Base-by-base conservation (phyloP, 176 grass and related monocot species). In the Zea luxurians region DNA sequence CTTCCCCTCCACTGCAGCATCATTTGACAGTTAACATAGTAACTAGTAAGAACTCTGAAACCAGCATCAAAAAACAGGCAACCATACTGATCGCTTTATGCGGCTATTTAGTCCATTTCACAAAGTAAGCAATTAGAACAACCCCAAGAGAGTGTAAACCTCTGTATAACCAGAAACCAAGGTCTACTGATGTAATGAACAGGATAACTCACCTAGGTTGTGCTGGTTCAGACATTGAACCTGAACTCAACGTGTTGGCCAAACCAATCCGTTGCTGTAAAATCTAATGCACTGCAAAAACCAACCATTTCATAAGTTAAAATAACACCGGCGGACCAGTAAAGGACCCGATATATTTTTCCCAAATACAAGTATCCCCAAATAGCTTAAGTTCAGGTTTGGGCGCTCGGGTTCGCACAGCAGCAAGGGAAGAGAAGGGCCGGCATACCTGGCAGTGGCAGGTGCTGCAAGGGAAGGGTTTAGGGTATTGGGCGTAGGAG, bases 121-220 rank as follows among this genome's bases (percentile, higher is more conserved):
- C 16, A 61, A 62, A 82, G 48, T 1, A 7, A 70, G 4, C 35
- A 43, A 4, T 59, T 66, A 1, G 43, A 65, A 40, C 60, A 35
- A 35, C 18, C 0, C 4, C 20, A 75, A 27, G n/a, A 20, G 7
- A 2, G 6, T 45, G 5, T 1, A 44, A 1, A 44, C n/a, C 41
- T 75, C n/a, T 7, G 3, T 10, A 27, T 8, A 61, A 61, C 13
- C 13, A 48, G 37, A 59, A 76, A 16, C 40, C 17, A 75, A 61
- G 57, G 8, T 37, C 38, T 18, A 59, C 2, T 58, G 18, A 16
- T 4, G 37, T 12, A 13, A 74, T 17, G 37, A 54, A 1, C 20
- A 74, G 6, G 52, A 18, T 2, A 17, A 79, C 86, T 88, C 21
- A 88, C 86, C 73, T 74, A 15, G 80, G 38, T 8, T 27, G 13